These are phyloP conservation scores for Pharnaceum exiguum DNA, from an alignment of 148 eudicot species.

Conservation along the genomic window DNA sequence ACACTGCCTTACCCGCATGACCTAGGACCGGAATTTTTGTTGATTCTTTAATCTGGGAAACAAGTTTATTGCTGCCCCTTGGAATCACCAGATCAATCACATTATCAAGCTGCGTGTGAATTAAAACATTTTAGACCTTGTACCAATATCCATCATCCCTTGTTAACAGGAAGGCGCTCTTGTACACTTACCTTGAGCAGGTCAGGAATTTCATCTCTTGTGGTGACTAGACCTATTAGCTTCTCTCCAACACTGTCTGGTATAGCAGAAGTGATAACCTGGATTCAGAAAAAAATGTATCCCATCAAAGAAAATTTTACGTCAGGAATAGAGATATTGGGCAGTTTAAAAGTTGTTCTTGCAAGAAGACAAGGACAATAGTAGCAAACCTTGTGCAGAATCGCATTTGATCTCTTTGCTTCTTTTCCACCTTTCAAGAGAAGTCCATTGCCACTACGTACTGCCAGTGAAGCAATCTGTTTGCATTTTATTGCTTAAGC, in stretches of 20 bases:
- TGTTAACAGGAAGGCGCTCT: background rate
- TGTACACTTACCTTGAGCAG: conserved; percentile 58
- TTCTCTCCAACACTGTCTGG: conserved; percentile 72
- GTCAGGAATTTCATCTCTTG: conserved; percentile 92
- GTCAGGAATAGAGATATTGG: background rate
- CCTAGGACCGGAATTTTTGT: conserved; percentile 98
- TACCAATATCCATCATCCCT: background rate
- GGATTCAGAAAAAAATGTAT: background rate
- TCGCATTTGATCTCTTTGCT: conserved; percentile 79
- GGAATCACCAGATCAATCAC: conserved; percentile 99
- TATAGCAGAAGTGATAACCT: conserved; percentile 82
- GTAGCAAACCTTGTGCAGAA: conserved; percentile 77
- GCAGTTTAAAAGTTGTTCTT: background rate
- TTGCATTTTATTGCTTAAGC: background rate
- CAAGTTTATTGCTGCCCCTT: conserved; percentile 98
- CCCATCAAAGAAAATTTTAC: background rate
- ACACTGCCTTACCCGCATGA: conserved; percentile 61
- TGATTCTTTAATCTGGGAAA: conserved; percentile 86
- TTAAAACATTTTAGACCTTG: conserved; percentile 5
- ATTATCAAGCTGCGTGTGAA: conserved; percentile 73
- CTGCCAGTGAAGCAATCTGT: conserved; percentile 93
- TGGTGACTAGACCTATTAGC: conserved; percentile 81
- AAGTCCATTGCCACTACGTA: conserved; percentile 91
- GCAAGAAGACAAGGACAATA: background rate
- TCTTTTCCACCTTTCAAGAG: conserved; percentile 96